Evolutionary conservation across 495 filamentous ascomycete species (phyloP).

Genomic region (Trichoderma parareesei): DNA sequence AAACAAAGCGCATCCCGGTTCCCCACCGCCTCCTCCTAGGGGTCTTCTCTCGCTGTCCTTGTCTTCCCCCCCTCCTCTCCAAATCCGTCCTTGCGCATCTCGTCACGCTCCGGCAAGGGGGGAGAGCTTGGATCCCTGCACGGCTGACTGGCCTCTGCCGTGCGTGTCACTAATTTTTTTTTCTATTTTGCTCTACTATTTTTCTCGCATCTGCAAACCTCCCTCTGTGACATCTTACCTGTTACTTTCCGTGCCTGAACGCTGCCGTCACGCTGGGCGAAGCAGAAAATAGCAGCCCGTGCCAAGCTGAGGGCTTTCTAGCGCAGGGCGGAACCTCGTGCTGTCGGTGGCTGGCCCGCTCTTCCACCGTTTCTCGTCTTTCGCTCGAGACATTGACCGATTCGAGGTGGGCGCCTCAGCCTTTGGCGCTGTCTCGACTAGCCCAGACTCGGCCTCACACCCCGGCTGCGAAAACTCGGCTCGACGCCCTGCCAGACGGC

Average conservation of each 20-base stretch:
- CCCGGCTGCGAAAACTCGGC: neutral
- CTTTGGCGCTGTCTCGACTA: neutral
- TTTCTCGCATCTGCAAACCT: neutral
- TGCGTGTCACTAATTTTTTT: neutral
- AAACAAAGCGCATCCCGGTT: neutral
- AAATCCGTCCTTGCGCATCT: neutral
- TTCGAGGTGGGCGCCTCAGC: neutral
- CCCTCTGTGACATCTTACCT: neutral
- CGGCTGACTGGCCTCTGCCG: constrained; percentile 8
- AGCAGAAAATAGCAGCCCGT: neutral
- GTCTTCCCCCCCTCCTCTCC: neutral
- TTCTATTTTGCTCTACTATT: too few species aligned
- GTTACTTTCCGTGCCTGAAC: neutral
- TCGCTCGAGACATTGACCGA: neutral
- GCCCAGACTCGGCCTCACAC: neutral
- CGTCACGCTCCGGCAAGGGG: neutral
- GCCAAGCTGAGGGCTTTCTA: constrained; percentile 5
- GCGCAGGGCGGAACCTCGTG: neutral
- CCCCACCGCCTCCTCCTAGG: neutral
- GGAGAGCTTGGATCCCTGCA: neutral
- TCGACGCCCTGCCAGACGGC: neutral
- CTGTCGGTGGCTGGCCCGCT: constrained; percentile 5
- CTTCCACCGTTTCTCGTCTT: neutral
- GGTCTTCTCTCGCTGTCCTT: neutral
- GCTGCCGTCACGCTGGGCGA: neutral